Evolutionary conservation across 2,329 filamentous ascomycete species (phyloP).

Genomic region (Colletotrichum lindemuthianum): DNA sequence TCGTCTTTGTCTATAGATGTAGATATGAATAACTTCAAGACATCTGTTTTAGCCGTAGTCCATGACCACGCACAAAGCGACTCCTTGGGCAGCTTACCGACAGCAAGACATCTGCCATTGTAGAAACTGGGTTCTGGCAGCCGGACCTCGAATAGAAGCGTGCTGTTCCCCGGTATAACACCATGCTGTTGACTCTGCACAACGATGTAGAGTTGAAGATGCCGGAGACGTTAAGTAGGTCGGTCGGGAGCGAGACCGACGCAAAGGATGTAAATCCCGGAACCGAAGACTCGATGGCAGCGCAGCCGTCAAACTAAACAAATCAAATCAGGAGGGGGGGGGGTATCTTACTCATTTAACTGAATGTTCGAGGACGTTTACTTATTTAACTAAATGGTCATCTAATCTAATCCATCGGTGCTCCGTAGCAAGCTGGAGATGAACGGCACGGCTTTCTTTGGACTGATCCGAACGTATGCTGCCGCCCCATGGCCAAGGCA

Average conservation of each 20-base stretch:
- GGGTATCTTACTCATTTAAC: too few relatives aligned
- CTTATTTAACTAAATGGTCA: too few relatives aligned
- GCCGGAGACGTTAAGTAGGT: background rate
- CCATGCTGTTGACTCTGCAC: slow-evolving; percentile 12
- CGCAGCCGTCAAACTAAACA: too few relatives aligned
- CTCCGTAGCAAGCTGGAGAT: too few relatives aligned
- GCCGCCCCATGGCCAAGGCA: too few relatives aligned
- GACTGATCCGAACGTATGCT: too few relatives aligned
- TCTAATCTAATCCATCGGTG: too few relatives aligned
- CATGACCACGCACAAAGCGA: background rate
- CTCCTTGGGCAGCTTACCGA: background rate
- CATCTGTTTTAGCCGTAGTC: background rate
- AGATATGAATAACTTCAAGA: background rate
- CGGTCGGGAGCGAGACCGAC: background rate
- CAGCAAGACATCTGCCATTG: slow-evolving; percentile 16
- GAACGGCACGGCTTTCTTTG: too few relatives aligned
- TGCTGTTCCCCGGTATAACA: slow-evolving; percentile 16
- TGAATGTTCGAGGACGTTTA: too few relatives aligned
- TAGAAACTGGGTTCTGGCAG: background rate
- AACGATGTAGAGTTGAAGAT: slow-evolving; percentile 9
- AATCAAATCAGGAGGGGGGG: too few relatives aligned
- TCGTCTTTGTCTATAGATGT: slow-evolving; percentile 17
- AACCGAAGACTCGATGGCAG: background rate
- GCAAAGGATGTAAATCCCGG: background rate
- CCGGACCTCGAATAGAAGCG: slow-evolving; percentile 18